These are phyloP conservation scores for Naganishia vaughanmartiniae DNA, from an alignment of 768 basidiomycete species.

Conservation along the genomic window DNA sequence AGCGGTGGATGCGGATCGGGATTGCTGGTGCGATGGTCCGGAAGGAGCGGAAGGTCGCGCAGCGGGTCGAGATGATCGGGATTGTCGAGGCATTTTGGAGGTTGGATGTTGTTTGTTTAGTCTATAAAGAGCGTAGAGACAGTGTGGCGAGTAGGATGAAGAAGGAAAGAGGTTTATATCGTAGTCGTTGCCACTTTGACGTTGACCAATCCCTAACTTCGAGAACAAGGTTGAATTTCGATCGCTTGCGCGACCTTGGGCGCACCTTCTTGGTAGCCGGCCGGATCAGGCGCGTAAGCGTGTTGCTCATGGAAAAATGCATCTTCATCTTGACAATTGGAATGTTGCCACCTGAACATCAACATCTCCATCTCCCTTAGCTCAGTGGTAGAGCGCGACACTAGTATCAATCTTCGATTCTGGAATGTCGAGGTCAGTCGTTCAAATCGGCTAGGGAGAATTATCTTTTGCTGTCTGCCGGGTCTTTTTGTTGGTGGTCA, in stretches of 20 bases:
- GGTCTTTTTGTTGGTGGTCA: too few relatives aligned
- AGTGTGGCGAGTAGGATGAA: not conserved
- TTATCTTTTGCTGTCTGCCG: not conserved
- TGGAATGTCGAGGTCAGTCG: conserved; percentile 6
- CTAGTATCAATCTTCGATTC: not conserved
- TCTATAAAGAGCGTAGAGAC: not conserved
- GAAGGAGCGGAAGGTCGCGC: conserved; percentile 39
- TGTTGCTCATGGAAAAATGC: not conserved
- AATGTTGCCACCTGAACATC: too few relatives aligned
- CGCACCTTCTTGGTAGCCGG: conserved; percentile 16
- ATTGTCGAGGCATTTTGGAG: conserved; percentile 33
- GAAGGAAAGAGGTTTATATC: not conserved
- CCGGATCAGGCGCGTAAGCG: conserved; percentile 22
- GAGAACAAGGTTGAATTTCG: conserved; percentile 21
- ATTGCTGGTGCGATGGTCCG: conserved; percentile 29
- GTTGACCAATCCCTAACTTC: conserved; percentile 14
- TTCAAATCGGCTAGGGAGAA: conserved; percentile 9
- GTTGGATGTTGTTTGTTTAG: not conserved
- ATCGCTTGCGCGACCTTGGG: conserved; percentile 2
- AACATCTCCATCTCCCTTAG: not conserved
- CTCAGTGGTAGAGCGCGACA: conserved; percentile 8
- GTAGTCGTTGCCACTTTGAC: conserved; percentile 8
- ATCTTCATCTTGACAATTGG: too few relatives aligned
- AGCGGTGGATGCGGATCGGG: conserved; percentile 38
- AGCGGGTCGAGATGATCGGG: conserved; percentile 46